Evolutionary conservation across 2,329 filamentous ascomycete species (phyloP).

Genomic region (Fusarium nodosum): DNA sequence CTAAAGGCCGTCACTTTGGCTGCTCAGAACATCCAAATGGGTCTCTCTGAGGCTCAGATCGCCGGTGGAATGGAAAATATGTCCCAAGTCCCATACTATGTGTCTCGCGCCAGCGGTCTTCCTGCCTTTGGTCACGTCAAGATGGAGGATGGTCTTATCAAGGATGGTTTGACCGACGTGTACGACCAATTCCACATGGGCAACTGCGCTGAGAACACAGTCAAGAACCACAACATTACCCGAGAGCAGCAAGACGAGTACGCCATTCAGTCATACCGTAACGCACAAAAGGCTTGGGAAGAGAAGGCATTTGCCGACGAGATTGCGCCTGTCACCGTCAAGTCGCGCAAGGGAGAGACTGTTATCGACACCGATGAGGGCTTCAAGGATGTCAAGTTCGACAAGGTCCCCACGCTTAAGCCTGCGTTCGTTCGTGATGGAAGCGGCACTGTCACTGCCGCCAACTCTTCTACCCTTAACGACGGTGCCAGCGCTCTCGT

Average conservation of each 20-base stretch:
- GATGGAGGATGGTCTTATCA: slow-evolving; percentile 91
- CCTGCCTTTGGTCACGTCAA: slow-evolving; percentile 89
- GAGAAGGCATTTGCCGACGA: slow-evolving; percentile 87
- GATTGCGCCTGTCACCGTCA: slow-evolving; percentile 88
- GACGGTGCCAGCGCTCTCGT: slow-evolving; percentile 94
- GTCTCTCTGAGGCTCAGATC: slow-evolving; percentile 87
- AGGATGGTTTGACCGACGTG: slow-evolving; percentile 95
- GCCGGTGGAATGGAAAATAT: slow-evolving; percentile 99
- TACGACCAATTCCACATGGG: slow-evolving; percentile 99
- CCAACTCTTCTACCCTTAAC: slow-evolving; percentile 93
- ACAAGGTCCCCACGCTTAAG: slow-evolving; percentile 88
- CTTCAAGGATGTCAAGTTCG: slow-evolving; percentile 86
- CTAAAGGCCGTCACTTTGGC: slow-evolving; percentile 92
- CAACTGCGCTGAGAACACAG: slow-evolving; percentile 94
- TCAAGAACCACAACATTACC: slow-evolving; percentile 85
- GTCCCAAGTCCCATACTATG: slow-evolving; percentile 92
- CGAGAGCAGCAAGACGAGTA: slow-evolving; percentile 92
- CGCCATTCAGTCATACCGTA: slow-evolving; percentile 88
- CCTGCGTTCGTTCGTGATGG: slow-evolving; percentile 91
- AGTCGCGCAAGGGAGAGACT: slow-evolving; percentile 84
- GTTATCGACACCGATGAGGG: slow-evolving; percentile 88
- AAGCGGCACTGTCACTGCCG: slow-evolving; percentile 91
- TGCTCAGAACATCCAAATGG: slow-evolving; percentile 94
- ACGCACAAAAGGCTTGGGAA: slow-evolving; percentile 91
- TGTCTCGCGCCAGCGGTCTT: slow-evolving; percentile 83